Percentiles rank a stretch among this genome's conserved stretches.
Evolutionary conservation across 169 alveolate genomes (phyloP).

Genomic region (Ichthyophthirius multifiliis): DNA sequence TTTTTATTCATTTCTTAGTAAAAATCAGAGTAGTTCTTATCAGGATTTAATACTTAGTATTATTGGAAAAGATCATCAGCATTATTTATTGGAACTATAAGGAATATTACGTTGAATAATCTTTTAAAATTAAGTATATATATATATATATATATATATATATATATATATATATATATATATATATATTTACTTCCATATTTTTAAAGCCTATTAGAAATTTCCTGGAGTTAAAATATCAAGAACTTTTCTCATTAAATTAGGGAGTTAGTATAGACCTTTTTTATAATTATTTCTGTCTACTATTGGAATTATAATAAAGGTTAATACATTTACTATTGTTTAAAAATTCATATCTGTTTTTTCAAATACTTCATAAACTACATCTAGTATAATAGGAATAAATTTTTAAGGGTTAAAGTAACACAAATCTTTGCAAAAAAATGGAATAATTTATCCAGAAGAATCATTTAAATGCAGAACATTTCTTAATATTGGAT

Average conservation of each 20-base stretch:
- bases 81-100: neutral
- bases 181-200: neutral
- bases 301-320: neutral
- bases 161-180: too few relatives aligned
- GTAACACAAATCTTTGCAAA: slow-evolving; percentile 2
- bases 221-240: neutral
- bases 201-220: neutral
- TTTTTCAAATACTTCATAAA: neutral
- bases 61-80: neutral
- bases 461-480: neutral
- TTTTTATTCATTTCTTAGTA: neutral
- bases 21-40: neutral
- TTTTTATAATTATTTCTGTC: neutral
- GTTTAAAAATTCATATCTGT: neutral
- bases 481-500: neutral
- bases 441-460: neutral
- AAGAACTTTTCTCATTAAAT: neutral
- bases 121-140: neutral
- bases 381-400: neutral
- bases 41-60: neutral
- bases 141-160: neutral
- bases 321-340: neutral
- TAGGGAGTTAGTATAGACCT: neutral
- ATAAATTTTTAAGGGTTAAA: neutral
- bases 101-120: neutral